These are phyloP conservation scores for Sporothrix euskadiensis DNA, from an alignment of 2,329 filamentous ascomycete genomes.

Conservation along the genomic window DNA sequence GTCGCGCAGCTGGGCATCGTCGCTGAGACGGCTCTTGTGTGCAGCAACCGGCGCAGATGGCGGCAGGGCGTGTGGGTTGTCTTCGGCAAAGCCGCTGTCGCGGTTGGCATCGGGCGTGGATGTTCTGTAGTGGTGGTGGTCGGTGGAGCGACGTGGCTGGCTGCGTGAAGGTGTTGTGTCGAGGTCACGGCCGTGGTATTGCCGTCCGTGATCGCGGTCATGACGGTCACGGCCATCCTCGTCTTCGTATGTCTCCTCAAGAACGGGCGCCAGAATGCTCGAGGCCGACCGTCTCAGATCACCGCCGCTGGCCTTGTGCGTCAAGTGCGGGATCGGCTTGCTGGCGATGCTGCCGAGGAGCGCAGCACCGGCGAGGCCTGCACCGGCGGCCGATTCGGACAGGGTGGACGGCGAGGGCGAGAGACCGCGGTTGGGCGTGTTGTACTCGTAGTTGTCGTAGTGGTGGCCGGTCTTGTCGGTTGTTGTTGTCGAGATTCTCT, in stretches of 20 bases:
- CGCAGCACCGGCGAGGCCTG: slow-evolving; percentile 5
- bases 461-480: background rate
- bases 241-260: slow-evolving; percentile 52
- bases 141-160: slow-evolving; percentile 1
- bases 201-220: slow-evolving; percentile 20
- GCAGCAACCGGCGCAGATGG: background rate
- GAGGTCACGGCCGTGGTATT: slow-evolving; percentile 31
- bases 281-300: slow-evolving; percentile 35
- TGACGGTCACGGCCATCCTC: slow-evolving; percentile 30
- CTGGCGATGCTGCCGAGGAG: slow-evolving; percentile 17
- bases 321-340: slow-evolving; percentile 22
- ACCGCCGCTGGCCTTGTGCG: slow-evolving; percentile 24
- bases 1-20: slow-evolving; percentile 47
- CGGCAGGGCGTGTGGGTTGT: slow-evolving; percentile 34
- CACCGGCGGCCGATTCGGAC: slow-evolving; percentile 11
- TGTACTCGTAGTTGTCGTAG: slow-evolving; percentile 21
- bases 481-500: slow-evolving; percentile 3
- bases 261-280: slow-evolving; percentile 53
- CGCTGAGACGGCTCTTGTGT: slow-evolving; percentile 12
- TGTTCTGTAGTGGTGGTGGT: slow-evolving; percentile 13
- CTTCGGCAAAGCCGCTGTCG: slow-evolving; percentile 53
- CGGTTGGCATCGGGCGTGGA: slow-evolving; percentile 45
- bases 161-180: slow-evolving; percentile 26
- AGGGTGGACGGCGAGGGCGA: slow-evolving; percentile 27
- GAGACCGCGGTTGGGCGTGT: slow-evolving; percentile 21